Evolutionary conservation across 441 rosid species (phyloP).

Genomic region (Adansonia madagascariensis): DNA sequence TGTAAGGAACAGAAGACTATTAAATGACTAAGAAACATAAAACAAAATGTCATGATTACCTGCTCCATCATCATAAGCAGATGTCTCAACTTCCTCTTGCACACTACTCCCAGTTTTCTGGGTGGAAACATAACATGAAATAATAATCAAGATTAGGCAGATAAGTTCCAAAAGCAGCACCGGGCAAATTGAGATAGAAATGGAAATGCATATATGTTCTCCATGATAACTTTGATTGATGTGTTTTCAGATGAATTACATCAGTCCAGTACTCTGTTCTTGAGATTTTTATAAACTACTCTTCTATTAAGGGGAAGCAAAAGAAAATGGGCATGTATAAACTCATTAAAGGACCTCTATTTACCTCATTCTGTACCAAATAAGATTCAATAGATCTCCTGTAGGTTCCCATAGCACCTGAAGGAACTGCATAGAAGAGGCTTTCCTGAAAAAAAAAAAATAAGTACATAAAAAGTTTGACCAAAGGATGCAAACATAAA

Average conservation of each 20-base stretch:
- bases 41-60: slow-evolving; percentile 50
- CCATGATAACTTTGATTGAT: slow-evolving; percentile 16
- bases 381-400: slow-evolving; percentile 82
- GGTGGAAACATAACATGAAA: slow-evolving; percentile 21
- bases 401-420: slow-evolving; percentile 83
- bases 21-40: slow-evolving; percentile 27
- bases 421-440: slow-evolving; percentile 89
- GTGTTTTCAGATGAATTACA: slow-evolving; percentile 9
- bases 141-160: slow-evolving; percentile 22
- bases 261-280: slow-evolving; percentile 10
- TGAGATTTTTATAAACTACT: neutral
- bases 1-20: slow-evolving; percentile 36
- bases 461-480: slow-evolving; percentile 29
- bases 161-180: slow-evolving; percentile 12
- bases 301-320: slow-evolving; percentile 9
- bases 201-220: neutral
- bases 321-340: slow-evolving; percentile 23
- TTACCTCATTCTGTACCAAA: slow-evolving; percentile 71
- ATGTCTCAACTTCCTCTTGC: slow-evolving; percentile 91
- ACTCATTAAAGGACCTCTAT: slow-evolving; percentile 25
- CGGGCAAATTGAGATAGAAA: slow-evolving; percentile 4
- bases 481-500: neutral
- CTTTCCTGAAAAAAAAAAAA: slow-evolving; percentile 68
- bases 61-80: slow-evolving; percentile 66
- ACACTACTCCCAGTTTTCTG: slow-evolving; percentile 80